Base-by-base conservation (phyloP, 2,329 filamentous ascomycete genomes). In the Annulohypoxylon truncatum region DNA sequence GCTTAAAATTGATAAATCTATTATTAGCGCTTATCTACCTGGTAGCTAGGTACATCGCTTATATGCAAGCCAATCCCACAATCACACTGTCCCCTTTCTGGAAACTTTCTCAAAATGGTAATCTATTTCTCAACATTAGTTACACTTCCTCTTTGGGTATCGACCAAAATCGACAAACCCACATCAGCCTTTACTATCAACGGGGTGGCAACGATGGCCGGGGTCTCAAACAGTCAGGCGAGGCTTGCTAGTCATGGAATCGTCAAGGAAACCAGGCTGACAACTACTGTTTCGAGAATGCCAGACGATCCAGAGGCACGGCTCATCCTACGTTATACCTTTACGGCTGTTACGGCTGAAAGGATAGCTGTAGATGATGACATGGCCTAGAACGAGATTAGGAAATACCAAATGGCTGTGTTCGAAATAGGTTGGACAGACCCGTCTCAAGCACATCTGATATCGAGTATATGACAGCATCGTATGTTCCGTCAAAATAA, bases 391-490 rank as follows among this genome's bases (percentile, higher is more conserved):
- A 31, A 20, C 52, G 52, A 54, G 35, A 54, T 44, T 54, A 54
- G 52, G 52, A 54, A 54, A 54, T 54, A 44, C 35, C 35, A 31
- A 9, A 44, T 31, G 15, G 15, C 38, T 31, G 38, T 54, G 24
- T 26, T 54, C 38, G 12, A 54, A 54, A 54, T 54, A 44, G 26
- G 38, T 31, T 31, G 40, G 38, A 44, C 44, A 44, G 52, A 44
- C 38, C 26, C n/a, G 22, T 22, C 38, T 31, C 40, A 42, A 38
- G 28, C 38, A 15, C 15, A 54, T 31, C 38, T 31, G 12, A 44
- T 54, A 54, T 38, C 42, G 52, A 54, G 52, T 54, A 54, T 54
- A 54, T 54, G 52, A 54, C 52, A 54, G 35, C 52, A 54, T 54
- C 52, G 52, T 54, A 54, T 54, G 52, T 54, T 54, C 52, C 52